Evolutionary conservation across 2,329 filamentous ascomycete genomes (phyloP), one percentile per base, ranked within the genome.

Genomic region (Venturia carpophila): DNA sequence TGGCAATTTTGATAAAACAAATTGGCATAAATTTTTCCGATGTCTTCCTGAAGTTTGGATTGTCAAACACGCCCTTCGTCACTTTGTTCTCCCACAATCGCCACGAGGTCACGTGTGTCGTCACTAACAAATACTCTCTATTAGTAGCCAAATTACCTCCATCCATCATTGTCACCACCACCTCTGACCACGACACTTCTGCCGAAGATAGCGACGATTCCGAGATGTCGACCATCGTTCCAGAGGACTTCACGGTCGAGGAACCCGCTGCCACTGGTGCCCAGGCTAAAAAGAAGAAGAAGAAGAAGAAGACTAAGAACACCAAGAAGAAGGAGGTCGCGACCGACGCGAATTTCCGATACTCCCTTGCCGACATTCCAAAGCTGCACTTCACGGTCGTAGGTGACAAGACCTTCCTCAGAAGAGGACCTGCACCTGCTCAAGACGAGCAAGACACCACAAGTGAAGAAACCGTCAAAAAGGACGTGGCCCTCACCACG

Each of bases 281-380:
- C 47, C 47, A 52, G 47, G 27, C 52, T 15, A 58, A 58, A 19
- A 58, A 58, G 30, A 58, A 58, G 19, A 56, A 56, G 52, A 56
- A 56, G 13, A 34, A 56, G 24, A 27, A 15, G 24, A 55, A n/a
- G n/a, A n/a, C n/a, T n/a, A n/a, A n/a, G 11, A 34, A 3, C 30
- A 34, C 30, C 21, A 52, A 56, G 27, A 56, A 56, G 30, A 58
- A 58, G 52, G 27, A 37, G 27, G 27, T n/a, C 13, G 30, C 15
- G 19, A 4, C 52, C 27, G 52, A 58, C 52, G 17, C 15, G 30
- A 21, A 27, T 13, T 49, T 49, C n/a, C n/a, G n/a, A 24, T 49
- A 24, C 10, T 10, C 19, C 45, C 10, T 49, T 24, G n/a, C n/a
- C n/a, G 45, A 49, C 10, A 49, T 49, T 11, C 45, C 45, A 24